Evolutionary conservation across 139 green algal genomes (phyloP), one percentile per base, ranked within the genome.

Genomic region (Edaphochlamys debaryana): DNA sequence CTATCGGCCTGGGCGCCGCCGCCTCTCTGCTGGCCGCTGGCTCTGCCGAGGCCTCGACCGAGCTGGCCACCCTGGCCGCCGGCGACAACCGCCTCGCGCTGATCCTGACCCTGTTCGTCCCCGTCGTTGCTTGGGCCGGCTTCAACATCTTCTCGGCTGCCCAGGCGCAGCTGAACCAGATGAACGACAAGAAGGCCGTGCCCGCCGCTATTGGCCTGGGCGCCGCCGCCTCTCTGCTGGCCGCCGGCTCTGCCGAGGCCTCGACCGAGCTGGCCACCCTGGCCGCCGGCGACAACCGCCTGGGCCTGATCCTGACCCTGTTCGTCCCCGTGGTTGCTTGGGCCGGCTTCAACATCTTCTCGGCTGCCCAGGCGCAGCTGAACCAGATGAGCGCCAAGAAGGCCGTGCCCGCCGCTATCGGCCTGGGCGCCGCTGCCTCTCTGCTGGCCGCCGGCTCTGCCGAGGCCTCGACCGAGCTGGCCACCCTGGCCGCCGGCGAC

Each of bases 331-430:
- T 71, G 30, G 27, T 95, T 3, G 88, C 66, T 25, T 94, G 93
- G 94, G 94, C 96, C 79, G 81, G 75, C 27, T 95, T 96, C 84
- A 97, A 97, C 92, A 95, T 95, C 60, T 78, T 91, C 13, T 75
- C 85, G 38, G 90, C 94, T 3, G 77, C 82, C 0, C 34, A 48
- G 48, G 45, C 42, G 22, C 77, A 76, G 77, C 58, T 75, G 38
- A 23, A 34, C 7, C 70, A n/a, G 23, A 64, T 76, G 68, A 40
- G 36, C 38, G 38, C n/a, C 38, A 73, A 82, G 75, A n/a, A 17
- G 0, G 36, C n/a, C 50, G 73, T 80, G 36, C 48, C 73, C 41
- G 73, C 48, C 38, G 73, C 73, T 40, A 22, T 80, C 23, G 73
- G 79, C 45, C 67, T 89, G 79, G 89, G 86, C 60, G 88, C 90